Percentiles rank a stretch among this genome's conserved stretches.
These are phyloP conservation scores for Fusarium humuli DNA, from an alignment of 2,329 filamentous ascomycete genomes.

Conservation along the genomic window DNA sequence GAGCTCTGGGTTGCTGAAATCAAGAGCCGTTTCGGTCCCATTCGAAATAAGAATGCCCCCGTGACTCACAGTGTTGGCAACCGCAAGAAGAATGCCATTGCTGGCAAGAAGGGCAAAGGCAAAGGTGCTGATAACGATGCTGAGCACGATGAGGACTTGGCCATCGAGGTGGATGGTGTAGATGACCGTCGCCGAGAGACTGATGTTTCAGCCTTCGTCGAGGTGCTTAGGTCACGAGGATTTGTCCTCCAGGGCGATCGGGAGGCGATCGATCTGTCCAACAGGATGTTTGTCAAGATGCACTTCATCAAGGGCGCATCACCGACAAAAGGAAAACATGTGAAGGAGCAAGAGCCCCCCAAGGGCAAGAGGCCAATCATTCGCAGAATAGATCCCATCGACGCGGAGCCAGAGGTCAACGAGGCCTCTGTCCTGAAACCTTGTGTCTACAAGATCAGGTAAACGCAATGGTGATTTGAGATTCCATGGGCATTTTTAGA, in stretches of 20 bases:
- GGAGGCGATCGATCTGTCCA: constrained; percentile 79
- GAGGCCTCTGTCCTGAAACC: constrained; percentile 83
- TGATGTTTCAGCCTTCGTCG: constrained; percentile 87
- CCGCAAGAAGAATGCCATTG: constrained; percentile 63
- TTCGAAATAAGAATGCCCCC: constrained; percentile 52
- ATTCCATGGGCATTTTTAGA: constrained; percentile 12
- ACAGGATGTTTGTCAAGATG: constrained; percentile 99
- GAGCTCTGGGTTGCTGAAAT: constrained; percentile 98
- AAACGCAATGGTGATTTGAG: constrained; percentile 34
- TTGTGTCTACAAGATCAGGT: constrained; percentile 94
- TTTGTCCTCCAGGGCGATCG: constrained; percentile 82
- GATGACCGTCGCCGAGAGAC: constrained; percentile 77
- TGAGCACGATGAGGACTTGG: constrained; percentile 66
- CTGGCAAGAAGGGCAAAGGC: constrained; percentile 61
- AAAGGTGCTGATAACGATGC: constrained; percentile 60
- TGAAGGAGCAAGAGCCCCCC: constrained; percentile 67
- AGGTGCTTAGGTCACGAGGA: constrained; percentile 81
- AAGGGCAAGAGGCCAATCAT: constrained; percentile 66
- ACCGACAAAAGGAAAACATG: constrained; percentile 81
- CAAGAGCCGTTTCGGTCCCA: constrained; percentile 81
- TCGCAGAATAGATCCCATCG: constrained; percentile 64
- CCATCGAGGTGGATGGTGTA: constrained; percentile 77
- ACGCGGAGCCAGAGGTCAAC: constrained; percentile 71
- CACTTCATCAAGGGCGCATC: constrained; percentile 87
- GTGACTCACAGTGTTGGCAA: constrained; percentile 79